Percentiles rank a stretch among this genome's conserved stretches.
These are phyloP conservation scores for Ruellia speciosa DNA, from an alignment of 305 asterid genomes.

Conservation along the genomic window DNA sequence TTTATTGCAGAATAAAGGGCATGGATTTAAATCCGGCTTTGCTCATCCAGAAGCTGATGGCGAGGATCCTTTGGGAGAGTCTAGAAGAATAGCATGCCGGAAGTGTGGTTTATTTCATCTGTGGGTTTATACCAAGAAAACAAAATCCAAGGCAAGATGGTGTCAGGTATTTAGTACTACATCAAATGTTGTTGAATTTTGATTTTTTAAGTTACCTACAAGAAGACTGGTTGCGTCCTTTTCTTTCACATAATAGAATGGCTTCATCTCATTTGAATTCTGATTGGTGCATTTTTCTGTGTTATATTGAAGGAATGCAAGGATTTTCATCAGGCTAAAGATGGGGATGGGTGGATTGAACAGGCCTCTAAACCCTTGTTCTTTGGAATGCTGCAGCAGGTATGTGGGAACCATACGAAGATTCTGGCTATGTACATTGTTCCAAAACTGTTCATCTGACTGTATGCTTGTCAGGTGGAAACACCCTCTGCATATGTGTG, in stretches of 20 bases:
- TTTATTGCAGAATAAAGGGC: conserved; percentile 49
- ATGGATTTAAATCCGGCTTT: conserved; percentile 42
- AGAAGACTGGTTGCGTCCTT: neutral
- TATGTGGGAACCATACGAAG: conserved; percentile 18
- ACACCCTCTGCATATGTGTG: conserved; percentile 78
- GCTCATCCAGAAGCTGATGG: conserved; percentile 45
- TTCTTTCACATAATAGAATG: neutral
- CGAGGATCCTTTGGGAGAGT: conserved; percentile 49
- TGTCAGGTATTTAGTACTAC: conserved; percentile 62
- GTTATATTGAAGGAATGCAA: conserved; percentile 60
- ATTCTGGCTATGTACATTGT: neutral
- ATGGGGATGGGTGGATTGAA: conserved; percentile 99
- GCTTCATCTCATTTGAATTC: conserved; percentile 1
- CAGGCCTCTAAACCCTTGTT: conserved; percentile 74
- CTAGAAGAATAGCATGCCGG: conserved; percentile 69
- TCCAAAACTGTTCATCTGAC: conserved; percentile 11
- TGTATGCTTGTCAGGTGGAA: conserved; percentile 40
- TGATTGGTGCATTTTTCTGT: conserved; percentile 21
- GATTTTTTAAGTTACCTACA: neutral
- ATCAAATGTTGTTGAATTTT: conserved; percentile 1
- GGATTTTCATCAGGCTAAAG: conserved; percentile 89
- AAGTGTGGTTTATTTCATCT: conserved; percentile 75
- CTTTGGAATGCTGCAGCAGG: conserved; percentile 86
- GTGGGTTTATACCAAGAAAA: conserved; percentile 65
- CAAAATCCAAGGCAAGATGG: conserved; percentile 91